Conservation (phyloP, 2,329 filamentous ascomycete genomes). For the Alternaria sp. region DNA sequence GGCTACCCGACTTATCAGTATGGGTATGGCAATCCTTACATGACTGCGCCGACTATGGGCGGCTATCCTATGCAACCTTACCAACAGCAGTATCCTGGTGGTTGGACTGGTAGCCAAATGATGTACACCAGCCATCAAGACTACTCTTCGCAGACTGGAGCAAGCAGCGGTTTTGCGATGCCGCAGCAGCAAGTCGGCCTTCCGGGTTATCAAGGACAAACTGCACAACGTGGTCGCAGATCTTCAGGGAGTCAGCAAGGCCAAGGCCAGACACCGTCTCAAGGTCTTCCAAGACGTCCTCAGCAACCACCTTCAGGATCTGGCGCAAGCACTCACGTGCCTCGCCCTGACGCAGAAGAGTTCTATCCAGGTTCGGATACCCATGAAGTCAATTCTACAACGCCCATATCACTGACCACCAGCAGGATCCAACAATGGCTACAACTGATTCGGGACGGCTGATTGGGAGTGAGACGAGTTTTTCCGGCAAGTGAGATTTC, state of each 20-base stretch:
- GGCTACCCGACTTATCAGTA: not conserved
- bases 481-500: not conserved
- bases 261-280: not conserved
- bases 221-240: not conserved
- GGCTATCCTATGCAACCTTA: not conserved
- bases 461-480: not conserved
- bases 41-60: not conserved
- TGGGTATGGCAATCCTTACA: not conserved
- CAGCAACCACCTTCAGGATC: not conserved
- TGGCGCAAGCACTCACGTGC: not conserved
- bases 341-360: not conserved
- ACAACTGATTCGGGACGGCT: not conserved
- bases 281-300: not conserved
- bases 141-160: not conserved
- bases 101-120: not conserved
- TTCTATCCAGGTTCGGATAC: not conserved
- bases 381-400: not conserved
- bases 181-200: not conserved
- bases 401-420: not conserved
- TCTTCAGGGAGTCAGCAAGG: not conserved
- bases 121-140: not conserved
- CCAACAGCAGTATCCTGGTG: not conserved
- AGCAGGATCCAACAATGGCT: not conserved
- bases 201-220: not conserved
- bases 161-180: not conserved